Percentiles rank a stretch among this genome's conserved stretches.
phyloP scores from a whole-genome alignment of 2,329 filamentous ascomycete species.

The Penicillium oxalicum region DNA sequence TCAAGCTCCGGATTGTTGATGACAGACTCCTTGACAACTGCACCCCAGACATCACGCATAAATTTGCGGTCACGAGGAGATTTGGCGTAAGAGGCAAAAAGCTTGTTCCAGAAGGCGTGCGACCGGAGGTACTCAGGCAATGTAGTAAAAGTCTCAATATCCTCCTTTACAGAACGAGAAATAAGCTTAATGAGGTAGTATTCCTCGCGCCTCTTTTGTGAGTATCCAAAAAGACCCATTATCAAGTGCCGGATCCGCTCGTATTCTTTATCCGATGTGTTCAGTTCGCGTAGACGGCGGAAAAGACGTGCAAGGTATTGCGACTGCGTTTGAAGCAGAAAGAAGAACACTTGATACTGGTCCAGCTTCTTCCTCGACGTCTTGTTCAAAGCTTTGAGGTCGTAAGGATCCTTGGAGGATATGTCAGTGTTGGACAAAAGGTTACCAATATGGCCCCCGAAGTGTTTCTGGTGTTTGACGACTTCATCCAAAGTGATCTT shows the following conservation, averaged over 20 bases:
- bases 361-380: conserved; percentile 91
- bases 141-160: conserved; percentile 65
- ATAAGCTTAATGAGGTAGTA: conserved; percentile 93
- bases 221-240: conserved; percentile 95
- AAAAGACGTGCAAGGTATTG: conserved; percentile 90
- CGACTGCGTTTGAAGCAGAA: conserved; percentile 91
- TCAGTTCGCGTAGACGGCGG: conserved; percentile 73
- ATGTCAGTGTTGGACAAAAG: conserved; percentile 85
- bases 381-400: conserved; percentile 96
- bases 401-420: conserved; percentile 83
- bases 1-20: conserved; percentile 87
- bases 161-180: conserved; percentile 73
- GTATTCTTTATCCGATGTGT: conserved; percentile 81
- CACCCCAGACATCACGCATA: conserved; percentile 76
- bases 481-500: conserved; percentile 99
- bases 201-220: conserved; percentile 92
- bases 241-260: conserved; percentile 89
- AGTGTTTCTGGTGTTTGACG: conserved; percentile 92
- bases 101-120: conserved; percentile 87
- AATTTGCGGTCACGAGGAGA: conserved; percentile 91
- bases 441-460: conserved; percentile 79
- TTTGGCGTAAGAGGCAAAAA: conserved; percentile 80
- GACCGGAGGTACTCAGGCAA: conserved; percentile 82
- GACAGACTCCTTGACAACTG: conserved; percentile 83
- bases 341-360: conserved; percentile 95